These are phyloP conservation scores for Leccinum variicolor DNA, from an alignment of 768 basidiomycete genomes.

Conservation along the genomic window DNA sequence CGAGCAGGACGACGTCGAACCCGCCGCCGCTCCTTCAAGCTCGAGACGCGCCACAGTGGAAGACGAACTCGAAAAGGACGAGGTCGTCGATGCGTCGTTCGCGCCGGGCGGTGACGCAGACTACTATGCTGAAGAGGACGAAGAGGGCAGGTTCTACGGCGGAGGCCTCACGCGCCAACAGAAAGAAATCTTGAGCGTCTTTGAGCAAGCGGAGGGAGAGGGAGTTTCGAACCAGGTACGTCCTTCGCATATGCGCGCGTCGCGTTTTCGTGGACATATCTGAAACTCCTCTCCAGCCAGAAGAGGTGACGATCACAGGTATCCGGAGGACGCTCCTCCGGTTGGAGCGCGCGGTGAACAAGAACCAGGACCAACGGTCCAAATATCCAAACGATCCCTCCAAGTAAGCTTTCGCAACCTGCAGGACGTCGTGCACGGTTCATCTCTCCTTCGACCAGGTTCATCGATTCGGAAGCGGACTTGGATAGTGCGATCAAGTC, in stretches of 20 bases:
- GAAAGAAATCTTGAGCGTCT: constrained; percentile 93
- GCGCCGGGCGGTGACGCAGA: constrained; percentile 88
- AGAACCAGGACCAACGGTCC: constrained; percentile 96
- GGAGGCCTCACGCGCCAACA: constrained; percentile 91
- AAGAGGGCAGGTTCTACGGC: constrained; percentile 90
- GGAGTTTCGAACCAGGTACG: constrained; percentile 68
- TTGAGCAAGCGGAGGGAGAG: constrained; percentile 70
- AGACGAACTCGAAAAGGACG: constrained; percentile 41
- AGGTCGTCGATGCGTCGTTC: constrained; percentile 41
- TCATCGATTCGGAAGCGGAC: constrained; percentile 98
- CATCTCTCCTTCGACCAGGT: constrained; percentile 47
- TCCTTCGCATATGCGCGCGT: constrained; percentile 9
- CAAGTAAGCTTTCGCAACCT: constrained; percentile 49
- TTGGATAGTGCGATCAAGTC: constrained; percentile 85
- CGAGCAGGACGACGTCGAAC: constrained; percentile 6
- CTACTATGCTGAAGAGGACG: constrained; percentile 88
- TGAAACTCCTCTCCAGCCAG: constrained; percentile 45
- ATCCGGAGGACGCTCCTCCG: constrained; percentile 72
- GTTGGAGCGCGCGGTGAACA: constrained; percentile 87
- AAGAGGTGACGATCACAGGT: constrained; percentile 63
- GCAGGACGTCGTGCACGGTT: not conserved
- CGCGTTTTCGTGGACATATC: not conserved
- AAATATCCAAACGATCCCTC: constrained; percentile 91
- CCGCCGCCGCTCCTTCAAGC: constrained; percentile 16
- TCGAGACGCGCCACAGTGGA: constrained; percentile 52